phyloP scores from a whole-genome alignment of 1,284 basidiomycete genomes.

The Entoloma clypeatum region DNA sequence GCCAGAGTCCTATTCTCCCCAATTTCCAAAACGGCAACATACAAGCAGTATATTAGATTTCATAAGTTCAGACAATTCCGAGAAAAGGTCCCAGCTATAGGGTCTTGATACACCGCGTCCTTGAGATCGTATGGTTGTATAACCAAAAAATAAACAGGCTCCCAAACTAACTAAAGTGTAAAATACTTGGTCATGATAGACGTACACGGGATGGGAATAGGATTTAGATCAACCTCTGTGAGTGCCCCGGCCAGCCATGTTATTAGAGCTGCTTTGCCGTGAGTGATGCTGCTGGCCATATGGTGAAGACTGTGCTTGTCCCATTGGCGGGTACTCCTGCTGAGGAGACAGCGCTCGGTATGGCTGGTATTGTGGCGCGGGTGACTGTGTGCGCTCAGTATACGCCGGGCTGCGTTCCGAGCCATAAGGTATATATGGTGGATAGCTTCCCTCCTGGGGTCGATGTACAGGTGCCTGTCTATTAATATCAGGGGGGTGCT shows the following conservation, averaged over 20 bases:
- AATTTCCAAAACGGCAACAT: no score
- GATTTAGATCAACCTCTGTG: constrained; percentile 30
- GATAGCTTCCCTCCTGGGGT: constrained; percentile 37
- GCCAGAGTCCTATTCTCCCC: no score
- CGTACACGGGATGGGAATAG: neutral
- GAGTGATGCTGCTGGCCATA: constrained; percentile 23
- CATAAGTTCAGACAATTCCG: no score
- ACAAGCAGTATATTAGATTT: no score
- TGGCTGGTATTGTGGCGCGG: constrained; percentile 15
- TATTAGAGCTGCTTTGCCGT: constrained; percentile 26
- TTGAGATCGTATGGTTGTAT: no score
- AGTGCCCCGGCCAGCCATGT: constrained; percentile 42
- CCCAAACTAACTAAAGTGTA: no score
- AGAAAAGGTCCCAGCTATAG: no score
- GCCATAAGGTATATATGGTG: constrained; percentile 25
- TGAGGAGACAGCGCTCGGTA: constrained; percentile 14
- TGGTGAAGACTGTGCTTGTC: constrained; percentile 20
- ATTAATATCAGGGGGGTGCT: constrained; percentile 23
- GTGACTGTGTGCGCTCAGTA: constrained; percentile 15
- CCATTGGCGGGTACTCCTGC: constrained; percentile 19
- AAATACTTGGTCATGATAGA: no score
- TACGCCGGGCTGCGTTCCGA: constrained; percentile 17
- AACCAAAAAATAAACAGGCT: no score
- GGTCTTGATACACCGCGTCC: no score
- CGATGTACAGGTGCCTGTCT: constrained; percentile 50